Evolutionary conservation across 768 basidiomycete species (phyloP), one percentile per base, ranked within the genome.

Genomic region (Suillus variegatus): DNA sequence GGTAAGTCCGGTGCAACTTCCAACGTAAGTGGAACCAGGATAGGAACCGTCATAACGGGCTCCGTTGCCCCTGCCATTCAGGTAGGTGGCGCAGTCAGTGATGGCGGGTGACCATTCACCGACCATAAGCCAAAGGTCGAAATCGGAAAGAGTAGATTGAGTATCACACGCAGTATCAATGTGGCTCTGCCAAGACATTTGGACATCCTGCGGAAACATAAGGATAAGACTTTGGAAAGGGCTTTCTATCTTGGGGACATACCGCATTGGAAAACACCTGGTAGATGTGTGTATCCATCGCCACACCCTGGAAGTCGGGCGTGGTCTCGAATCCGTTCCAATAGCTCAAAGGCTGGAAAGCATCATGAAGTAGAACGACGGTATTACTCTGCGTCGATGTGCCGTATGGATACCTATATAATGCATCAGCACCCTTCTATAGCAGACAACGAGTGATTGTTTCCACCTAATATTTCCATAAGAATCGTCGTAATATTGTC

Each of bases 101-200:
- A 83, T 78, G 2, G 90, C 91, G 3, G 92, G 85, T 1, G 91
- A 88, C 89, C 92, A 97, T 79, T 97, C 95, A 49, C 95, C 94
- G 32, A 95, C 93, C 52, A 95, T 81, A 18, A 86, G 82, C 94
- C 93, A 94, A 35, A 95, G 83, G 46, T 85, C 82, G 69, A 87
- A 88, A 22, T 72, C 69, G 0, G 83, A 73, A 7, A 94, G 81
- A 0, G 78, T 70, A 12, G 79, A 76, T 14, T 77, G 80, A 44
- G 78, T 74, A 58, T 68, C 68, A 70, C 93, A 94, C 5, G 88
- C 90, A 3, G 81, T 72, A 57, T 76, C 67, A 47, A 93, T 90
- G 69, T 93, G 91, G 60, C 88, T 76, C 35, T 79, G 70, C 61
- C 85, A 68, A 56, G 77, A 78, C 75, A 81, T 80, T 36, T 78